Conservation (phyloP, 2,329 filamentous ascomycete species). For the Microcera coccophila region DNA sequence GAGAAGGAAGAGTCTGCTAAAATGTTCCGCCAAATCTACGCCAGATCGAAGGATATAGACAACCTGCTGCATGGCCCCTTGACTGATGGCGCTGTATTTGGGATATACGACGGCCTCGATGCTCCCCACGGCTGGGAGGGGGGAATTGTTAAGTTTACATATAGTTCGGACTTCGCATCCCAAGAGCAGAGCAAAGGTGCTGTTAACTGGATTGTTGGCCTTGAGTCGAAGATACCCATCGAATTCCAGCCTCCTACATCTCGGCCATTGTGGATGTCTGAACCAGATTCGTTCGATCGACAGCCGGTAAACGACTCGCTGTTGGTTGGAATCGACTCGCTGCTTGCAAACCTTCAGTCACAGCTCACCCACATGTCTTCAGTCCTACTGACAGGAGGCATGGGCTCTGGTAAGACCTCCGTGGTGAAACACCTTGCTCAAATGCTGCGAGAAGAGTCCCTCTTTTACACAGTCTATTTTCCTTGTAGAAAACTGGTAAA, state of each 20-base stretch:
- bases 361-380: slow-evolving; percentile 84
- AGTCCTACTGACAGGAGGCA: slow-evolving; percentile 79
- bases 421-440: slow-evolving; percentile 74
- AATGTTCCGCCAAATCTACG: slow-evolving; percentile 68
- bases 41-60: slow-evolving; percentile 48
- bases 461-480: slow-evolving; percentile 84
- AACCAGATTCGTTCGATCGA: slow-evolving; percentile 48
- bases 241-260: slow-evolving; percentile 73
- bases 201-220: slow-evolving; percentile 69
- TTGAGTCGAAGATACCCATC: slow-evolving; percentile 68
- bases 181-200: slow-evolving; percentile 46
- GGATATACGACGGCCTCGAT: slow-evolving; percentile 50
- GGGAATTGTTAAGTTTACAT: slow-evolving; percentile 75
- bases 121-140: slow-evolving; percentile 69
- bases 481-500: slow-evolving; percentile 82
- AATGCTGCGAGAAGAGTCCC: slow-evolving; percentile 63
- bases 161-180: slow-evolving; percentile 28
- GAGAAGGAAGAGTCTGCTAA: slow-evolving; percentile 75
- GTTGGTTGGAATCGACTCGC: slow-evolving; percentile 79
- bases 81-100: slow-evolving; percentile 82
- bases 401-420: slow-evolving; percentile 86
- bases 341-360: slow-evolving; percentile 67
- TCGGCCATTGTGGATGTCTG: slow-evolving; percentile 54
- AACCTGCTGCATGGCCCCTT: slow-evolving; percentile 77
- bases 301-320: slow-evolving; percentile 53